A percentile compares a stretch with the other conserved stretches of the same genome.
Evolutionary conservation across 1,284 basidiomycete species (phyloP).

Genomic region (Phaffia rhodozyma): DNA sequence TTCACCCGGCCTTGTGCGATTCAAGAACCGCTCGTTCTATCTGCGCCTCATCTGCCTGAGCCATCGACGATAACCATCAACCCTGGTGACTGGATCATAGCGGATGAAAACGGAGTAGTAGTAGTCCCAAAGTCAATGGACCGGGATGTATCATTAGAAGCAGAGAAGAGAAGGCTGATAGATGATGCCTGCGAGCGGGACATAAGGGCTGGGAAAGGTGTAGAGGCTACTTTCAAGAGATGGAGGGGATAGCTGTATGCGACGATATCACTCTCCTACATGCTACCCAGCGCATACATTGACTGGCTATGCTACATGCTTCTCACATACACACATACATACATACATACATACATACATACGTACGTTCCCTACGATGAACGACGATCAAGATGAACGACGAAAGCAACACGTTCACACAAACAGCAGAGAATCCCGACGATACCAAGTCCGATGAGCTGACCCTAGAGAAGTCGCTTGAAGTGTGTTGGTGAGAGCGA

Average conservation of each 20-base stretch:
- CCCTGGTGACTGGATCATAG: slow-evolving; percentile 13
- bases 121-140: slow-evolving; percentile 4
- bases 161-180: slow-evolving; percentile 1
- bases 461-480: no score
- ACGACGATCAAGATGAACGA: no score
- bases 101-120: slow-evolving; percentile 17
- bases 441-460: no score
- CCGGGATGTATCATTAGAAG: background rate
- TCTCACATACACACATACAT: no score
- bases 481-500: no score
- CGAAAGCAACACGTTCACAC: no score
- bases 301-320: no score
- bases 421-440: no score
- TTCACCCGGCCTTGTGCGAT: slow-evolving; percentile 8
- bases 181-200: slow-evolving; percentile 16
- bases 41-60: background rate
- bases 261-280: no score
- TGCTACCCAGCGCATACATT: no score
- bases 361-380: no score
- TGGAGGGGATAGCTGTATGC: slow-evolving; percentile 6
- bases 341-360: no score
- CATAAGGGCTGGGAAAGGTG: slow-evolving; percentile 13
- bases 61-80: slow-evolving; percentile 7
- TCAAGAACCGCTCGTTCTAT: background rate
- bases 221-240: slow-evolving; percentile 13